Evolutionary conservation across 345 rosid species (phyloP), one percentile per base, ranked within the genome.

Genomic region (Psidium friedrichsthalianum): DNA sequence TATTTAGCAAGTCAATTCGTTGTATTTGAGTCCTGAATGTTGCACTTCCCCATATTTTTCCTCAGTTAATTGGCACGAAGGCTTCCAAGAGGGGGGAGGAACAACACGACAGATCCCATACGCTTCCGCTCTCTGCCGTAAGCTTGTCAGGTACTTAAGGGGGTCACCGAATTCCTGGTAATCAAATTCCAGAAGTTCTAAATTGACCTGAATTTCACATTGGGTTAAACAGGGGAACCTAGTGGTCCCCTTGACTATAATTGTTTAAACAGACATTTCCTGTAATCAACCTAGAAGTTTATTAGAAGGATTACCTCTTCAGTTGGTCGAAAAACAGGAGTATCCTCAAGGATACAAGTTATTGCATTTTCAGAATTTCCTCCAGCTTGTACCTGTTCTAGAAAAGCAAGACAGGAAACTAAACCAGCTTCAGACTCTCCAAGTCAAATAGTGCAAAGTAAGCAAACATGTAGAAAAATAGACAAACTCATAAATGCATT

Each of bases 1-100:
- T 89, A 49, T 85, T 85, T 74, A 59, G 91, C 76, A 90, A 92
- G 87, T 87, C 93, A 89, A 93, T 81, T 87, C 87, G 86, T 87
- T 95, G 98, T 85, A 85, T 53, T 82, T 90, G 90, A 69, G 94
- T n/a, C 58, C 42, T 82, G 88, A 93, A 94, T 10, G 8, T 80
- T 84, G 94, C 89, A 74, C 27, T 85, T 87, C 89, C 91, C 97
- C 97, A 93, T 74, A 89, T 58, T 51, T 87, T 56, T 86, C 83
- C 89, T 92, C 92, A 87, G 88, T 85, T 24, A 94, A 58, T 85
- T 84, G 87, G 90, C 94, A 93, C 16, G 90, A 94, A 49, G 94
- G 94, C 83, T 94, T 74, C 98, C 98, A 94, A 80, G 96, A 91
- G 84, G 91, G 84, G 84, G 98, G 97, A 83, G 97, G 97, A 86